Base-by-base conservation (phyloP, 768 basidiomycete species). In the Suillus alpinus region DNA sequence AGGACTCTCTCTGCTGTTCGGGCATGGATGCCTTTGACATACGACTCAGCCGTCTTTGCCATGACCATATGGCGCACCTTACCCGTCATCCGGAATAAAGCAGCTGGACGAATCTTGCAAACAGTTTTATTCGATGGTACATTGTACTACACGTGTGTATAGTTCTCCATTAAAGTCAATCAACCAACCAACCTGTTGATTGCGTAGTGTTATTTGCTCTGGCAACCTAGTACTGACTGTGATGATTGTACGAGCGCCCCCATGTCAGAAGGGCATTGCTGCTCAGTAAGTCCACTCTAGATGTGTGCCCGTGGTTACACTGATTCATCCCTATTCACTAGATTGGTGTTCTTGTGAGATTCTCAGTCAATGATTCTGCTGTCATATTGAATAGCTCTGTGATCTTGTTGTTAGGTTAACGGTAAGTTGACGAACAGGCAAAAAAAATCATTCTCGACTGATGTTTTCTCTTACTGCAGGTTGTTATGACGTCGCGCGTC, bases 21-120 rank as follows among this genome's bases (percentile, higher is more conserved):
- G 9, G 81, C 81, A 1, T 83, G 81, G 81, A 66, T 83, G 0
- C 81, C 81, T 6, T 73, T 83, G 46, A 68, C 80, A 20, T 83
- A 81, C 60, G 81, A 83, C 59, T 81, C 78, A 1, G 71, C 77
- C 47, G 68, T 81, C 20, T 71, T 81, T 47, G 66, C 60, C 6
- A 66, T 82, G 18, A 81, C 78, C 0, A 63, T 82, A 26, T 67
- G 70, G 57, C 73, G 73, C 20, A 78, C 77, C 2, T 52, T 77
- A 1, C 80, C 80, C 7, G 67, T 75, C 1, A 70, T 78, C 18
- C 65, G 70, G 32, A 69, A 70, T 37, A 64, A 67, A 62, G 70
- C 72, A 56, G 58, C 68, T 6, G 61, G 70, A 71, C 75, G 18
- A 56, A 73, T 81, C 36, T 68, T 78, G 59, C 76, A 72, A 46